These are phyloP conservation scores for Dryas octopetala DNA, from an alignment of 306 rosid genomes.

Conservation along the genomic window DNA sequence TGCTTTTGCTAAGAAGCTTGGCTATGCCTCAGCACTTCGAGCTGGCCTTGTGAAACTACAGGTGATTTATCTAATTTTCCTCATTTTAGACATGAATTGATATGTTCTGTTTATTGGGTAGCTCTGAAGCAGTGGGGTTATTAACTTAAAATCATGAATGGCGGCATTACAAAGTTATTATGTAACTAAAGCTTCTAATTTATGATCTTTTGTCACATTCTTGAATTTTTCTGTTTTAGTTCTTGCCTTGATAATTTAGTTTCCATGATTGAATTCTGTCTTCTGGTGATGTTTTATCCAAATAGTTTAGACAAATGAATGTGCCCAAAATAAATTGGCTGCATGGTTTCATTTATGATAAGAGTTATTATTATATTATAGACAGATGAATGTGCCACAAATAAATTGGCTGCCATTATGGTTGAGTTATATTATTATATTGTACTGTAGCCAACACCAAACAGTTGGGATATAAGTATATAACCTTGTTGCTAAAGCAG, in stretches of 20 bases:
- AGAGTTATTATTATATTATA: not conserved
- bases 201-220: conserved; percentile 2
- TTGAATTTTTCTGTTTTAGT: not conserved
- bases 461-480: not conserved
- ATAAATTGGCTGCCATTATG: conserved; percentile 1
- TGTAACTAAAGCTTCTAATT: not conserved
- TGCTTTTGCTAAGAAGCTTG: conserved; percentile 81
- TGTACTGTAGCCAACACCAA: not conserved
- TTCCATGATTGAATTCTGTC: not conserved
- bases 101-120: not conserved
- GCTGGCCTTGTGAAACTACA: conserved; percentile 80
- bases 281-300: not conserved
- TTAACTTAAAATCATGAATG: not conserved
- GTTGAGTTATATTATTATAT: not conserved
- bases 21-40: conserved; percentile 63
- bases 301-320: conserved; percentile 3
- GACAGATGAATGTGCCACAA: not conserved
- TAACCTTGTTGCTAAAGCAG: not conserved
- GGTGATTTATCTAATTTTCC: conserved; percentile 40
- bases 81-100: not conserved
- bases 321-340: not conserved
- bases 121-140: not conserved
- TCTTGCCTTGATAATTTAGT: not conserved
- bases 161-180: not conserved
- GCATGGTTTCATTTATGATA: not conserved